Evolutionary conservation across 2,329 filamentous ascomycete species (phyloP), one percentile per base, ranked within the genome.

Genomic region (Pseudogymnoascus sp.): DNA sequence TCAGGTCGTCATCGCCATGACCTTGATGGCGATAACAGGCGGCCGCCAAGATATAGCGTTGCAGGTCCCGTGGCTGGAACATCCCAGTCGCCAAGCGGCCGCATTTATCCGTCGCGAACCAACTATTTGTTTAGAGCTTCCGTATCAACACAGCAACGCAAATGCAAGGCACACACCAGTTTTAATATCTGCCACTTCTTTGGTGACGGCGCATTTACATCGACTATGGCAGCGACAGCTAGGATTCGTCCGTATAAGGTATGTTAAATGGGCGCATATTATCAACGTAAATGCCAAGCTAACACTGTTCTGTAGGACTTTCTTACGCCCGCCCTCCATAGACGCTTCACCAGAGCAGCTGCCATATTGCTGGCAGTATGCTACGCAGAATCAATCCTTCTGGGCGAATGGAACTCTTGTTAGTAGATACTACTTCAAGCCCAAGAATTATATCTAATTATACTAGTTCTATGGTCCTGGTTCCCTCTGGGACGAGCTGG

Each of bases 261-360:
- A 40, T 40, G 19, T 80, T 78, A 73, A 72, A 75, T 74, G 11
- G 28, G 75, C 75, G 70, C 78, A 73, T 60, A 85, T 85, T 82
- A 78, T 82, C 70, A 74, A 74, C 71, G 75, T 76, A 72, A 79
- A 83, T 59, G 96, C 28, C 28, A 56, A 56, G 50, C 96, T 77
- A 89, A 91, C 59, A 40, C 10, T n/a, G 35, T 7, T 41, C 7
- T 56, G 50, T 41, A 60, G 80, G 91, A 96, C 78, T 96, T 96
- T 75, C 79, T 97, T 69, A 96, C 93, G 66, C 93, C 93, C 60
- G 88, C 89, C 61, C 80, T 97, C 67, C 93, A 98, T 76, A 84
- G 90, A 71, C 86, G 92, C 71, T 98, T 97, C 77, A 88, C 89
- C 59, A 87, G 87, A 66, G 91, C 91, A 11, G 89, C 89, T 59